phyloP scores from a whole-genome alignment of 208 protist genomes.

The Histomonas meleagridis region DNA sequence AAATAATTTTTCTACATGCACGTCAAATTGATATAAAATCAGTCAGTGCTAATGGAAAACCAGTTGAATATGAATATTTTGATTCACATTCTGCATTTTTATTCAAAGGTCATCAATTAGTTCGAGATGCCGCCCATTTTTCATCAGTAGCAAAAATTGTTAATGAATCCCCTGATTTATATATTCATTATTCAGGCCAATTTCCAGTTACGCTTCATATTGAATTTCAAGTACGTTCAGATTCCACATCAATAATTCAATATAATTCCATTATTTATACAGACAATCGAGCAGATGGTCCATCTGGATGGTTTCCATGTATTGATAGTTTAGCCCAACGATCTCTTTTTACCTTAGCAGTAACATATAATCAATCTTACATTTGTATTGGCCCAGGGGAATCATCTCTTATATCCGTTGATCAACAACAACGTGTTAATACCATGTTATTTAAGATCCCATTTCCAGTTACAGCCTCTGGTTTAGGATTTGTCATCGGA shows the following conservation, averaged over 20 bases:
- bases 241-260: background rate
- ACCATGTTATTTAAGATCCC: background rate
- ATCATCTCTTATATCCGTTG: background rate
- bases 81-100: background rate
- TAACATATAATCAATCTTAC: background rate
- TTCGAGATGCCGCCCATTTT: slow-evolving; percentile 4
- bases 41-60: background rate
- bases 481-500: background rate
- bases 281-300: background rate
- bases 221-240: background rate
- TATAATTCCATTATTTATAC: background rate
- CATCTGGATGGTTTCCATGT: slow-evolving; percentile 28
- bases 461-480: background rate
- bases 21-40: background rate
- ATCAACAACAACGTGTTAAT: background rate
- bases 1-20: slow-evolving; percentile 22
- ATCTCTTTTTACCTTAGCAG: background rate
- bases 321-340: background rate
- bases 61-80: background rate
- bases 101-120: background rate
- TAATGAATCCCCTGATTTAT: background rate
- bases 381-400: background rate
- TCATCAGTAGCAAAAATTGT: background rate
- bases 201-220: background rate
- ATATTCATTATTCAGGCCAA: background rate